phyloP scores from a whole-genome alignment of 2,329 filamentous ascomycete genomes.

The Claviceps fusiformis region DNA sequence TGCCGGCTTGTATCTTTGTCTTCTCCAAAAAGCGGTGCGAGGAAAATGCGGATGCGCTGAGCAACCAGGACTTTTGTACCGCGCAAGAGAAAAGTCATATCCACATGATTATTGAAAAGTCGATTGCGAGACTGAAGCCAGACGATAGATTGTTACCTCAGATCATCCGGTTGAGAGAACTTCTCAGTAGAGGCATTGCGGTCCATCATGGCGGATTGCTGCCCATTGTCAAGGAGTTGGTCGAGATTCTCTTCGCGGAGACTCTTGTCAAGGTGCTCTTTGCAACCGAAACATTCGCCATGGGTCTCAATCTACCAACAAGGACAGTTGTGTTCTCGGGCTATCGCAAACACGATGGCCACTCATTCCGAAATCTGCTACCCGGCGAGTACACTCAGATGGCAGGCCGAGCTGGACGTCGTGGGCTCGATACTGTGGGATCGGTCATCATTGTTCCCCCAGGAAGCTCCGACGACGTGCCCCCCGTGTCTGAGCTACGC shows the following conservation, averaged over 20 bases:
- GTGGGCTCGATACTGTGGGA: constrained; percentile 84
- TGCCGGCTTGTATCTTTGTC: constrained; percentile 93
- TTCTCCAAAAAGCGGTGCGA: constrained; percentile 98
- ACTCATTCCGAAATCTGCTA: constrained; percentile 76
- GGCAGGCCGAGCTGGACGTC: constrained; percentile 85
- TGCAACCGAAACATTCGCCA: constrained; percentile 95
- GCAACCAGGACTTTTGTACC: constrained; percentile 89
- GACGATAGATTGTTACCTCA: constrained; percentile 88
- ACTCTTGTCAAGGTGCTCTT: constrained; percentile 94
- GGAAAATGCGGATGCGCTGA: constrained; percentile 89
- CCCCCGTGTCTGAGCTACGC: constrained; percentile 66
- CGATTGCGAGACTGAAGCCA: constrained; percentile 75
- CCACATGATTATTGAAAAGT: constrained; percentile 95
- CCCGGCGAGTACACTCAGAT: constrained; percentile 98
- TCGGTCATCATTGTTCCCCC: constrained; percentile 88
- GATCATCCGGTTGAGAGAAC: constrained; percentile 73
- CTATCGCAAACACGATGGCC: constrained; percentile 90
- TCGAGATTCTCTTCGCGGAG: constrained; percentile 91
- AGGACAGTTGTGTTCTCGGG: constrained; percentile 96
- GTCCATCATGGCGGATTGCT: constrained; percentile 91
- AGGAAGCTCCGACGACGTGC: constrained; percentile 69
- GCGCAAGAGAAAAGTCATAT: constrained; percentile 90
- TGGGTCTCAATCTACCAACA: constrained; percentile 92
- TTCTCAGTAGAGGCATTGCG: constrained; percentile 78
- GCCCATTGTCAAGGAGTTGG: constrained; percentile 94